Evolutionary conservation across 768 basidiomycete species (phyloP).

Genomic region (Hygrocybe coccinea): DNA sequence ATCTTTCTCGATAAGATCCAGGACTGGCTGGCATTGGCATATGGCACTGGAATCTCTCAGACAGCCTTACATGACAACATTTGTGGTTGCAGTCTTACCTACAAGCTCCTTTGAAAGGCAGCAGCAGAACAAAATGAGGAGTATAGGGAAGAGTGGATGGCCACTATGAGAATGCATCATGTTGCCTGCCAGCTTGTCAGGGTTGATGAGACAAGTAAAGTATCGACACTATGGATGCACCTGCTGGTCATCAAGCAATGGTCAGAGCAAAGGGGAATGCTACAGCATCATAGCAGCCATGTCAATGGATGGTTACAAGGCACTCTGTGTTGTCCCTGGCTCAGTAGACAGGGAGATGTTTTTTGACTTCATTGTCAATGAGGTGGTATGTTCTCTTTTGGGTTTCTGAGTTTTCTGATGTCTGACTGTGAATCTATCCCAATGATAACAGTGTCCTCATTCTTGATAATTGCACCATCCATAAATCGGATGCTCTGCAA

Average conservation of each 20-base stretch:
- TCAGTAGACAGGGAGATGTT: constrained; percentile 27
- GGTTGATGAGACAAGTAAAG: constrained; percentile 30
- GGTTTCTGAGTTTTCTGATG: too few relatives aligned
- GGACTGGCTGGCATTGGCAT: constrained; percentile 15
- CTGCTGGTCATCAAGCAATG: constrained; percentile 13
- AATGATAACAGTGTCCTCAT: too few relatives aligned
- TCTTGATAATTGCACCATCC: constrained; percentile 30
- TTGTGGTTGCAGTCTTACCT: constrained; percentile 16
- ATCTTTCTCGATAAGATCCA: constrained; percentile 22
- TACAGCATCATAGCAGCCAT: constrained; percentile 27
- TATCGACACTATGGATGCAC: constrained; percentile 24
- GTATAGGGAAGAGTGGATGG: constrained; percentile 13
- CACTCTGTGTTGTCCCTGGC: constrained; percentile 21
- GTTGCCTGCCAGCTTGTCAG: constrained; percentile 19
- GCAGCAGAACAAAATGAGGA: too few relatives aligned
- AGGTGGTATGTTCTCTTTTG: too few relatives aligned
- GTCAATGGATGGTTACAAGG: constrained; percentile 23
- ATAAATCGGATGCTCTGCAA: constrained; percentile 18
- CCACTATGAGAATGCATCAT: constrained; percentile 7
- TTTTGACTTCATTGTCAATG: constrained; percentile 27
- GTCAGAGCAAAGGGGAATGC: constrained; percentile 14
- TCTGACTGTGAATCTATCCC: too few relatives aligned
- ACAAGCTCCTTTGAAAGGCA: constrained; percentile 21
- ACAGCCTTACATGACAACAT: constrained; percentile 13
- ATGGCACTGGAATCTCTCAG: constrained; percentile 14